Evolutionary conservation across 2,329 filamentous ascomycete species (phyloP).

Genomic region (Gaeumannomyces tritici): DNA sequence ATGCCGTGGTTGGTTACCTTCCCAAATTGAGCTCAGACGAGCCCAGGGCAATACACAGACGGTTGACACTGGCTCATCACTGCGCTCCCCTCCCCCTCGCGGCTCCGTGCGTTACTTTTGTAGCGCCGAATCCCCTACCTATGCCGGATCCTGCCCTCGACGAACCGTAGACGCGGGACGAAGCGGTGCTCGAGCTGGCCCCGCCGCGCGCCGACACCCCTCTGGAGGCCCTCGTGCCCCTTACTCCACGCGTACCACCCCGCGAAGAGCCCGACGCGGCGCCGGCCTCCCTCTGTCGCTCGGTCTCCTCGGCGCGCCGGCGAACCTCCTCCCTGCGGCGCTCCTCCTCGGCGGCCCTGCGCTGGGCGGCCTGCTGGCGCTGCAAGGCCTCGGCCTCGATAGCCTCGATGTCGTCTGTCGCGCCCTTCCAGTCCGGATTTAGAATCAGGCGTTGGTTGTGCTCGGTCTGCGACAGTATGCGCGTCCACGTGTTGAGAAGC

Average conservation of each 20-base stretch:
- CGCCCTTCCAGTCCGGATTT: conserved; percentile 82
- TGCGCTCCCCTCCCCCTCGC: conserved; percentile 20
- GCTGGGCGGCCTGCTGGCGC: conserved; percentile 68
- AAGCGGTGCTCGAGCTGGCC: conserved; percentile 11
- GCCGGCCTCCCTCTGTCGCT: conserved; percentile 33
- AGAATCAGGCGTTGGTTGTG: conserved; percentile 91
- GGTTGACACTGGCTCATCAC: conserved; percentile 1
- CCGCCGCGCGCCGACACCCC: neutral
- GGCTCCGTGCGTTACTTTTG: conserved; percentile 35
- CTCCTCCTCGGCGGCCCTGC: conserved; percentile 69
- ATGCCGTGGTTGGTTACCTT: neutral
- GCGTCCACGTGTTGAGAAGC: conserved; percentile 89
- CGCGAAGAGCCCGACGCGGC: conserved; percentile 2
- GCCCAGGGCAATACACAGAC: neutral
- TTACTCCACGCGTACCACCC: neutral
- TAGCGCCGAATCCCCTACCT: conserved; percentile 34
- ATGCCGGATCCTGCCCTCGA: conserved; percentile 30
- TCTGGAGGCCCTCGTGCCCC: neutral
- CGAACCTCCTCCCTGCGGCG: conserved; percentile 62
- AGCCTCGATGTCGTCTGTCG: conserved; percentile 76
- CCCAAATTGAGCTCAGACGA: neutral
- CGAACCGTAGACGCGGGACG: conserved; percentile 18
- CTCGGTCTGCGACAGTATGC: conserved; percentile 92
- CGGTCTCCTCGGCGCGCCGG: conserved; percentile 53
- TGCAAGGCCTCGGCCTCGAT: conserved; percentile 70